These are phyloP conservation scores for Cytospora piceicola DNA, from an alignment of 2,329 filamentous ascomycete species.

Conservation along the genomic window DNA sequence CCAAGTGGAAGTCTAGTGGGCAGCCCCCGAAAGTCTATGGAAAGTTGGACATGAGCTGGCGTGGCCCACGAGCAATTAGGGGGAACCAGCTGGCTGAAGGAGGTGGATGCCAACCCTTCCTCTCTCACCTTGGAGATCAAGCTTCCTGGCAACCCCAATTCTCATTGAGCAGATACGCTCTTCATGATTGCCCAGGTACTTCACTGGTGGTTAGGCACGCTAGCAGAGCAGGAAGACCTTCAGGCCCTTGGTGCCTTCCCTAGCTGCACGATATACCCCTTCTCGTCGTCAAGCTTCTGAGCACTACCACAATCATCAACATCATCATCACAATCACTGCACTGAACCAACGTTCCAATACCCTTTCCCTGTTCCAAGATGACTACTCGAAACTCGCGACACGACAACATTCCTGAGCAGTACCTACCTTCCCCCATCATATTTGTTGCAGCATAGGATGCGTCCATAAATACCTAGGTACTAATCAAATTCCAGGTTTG, in stretches of 20 bases:
- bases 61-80: not conserved
- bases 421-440: constrained; percentile 27
- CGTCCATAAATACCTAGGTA: constrained; percentile 22
- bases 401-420: constrained; percentile 45
- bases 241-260: not conserved
- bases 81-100: not conserved
- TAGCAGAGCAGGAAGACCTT: not conserved
- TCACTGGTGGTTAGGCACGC: not conserved
- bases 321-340: not conserved
- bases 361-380: constrained; percentile 36
- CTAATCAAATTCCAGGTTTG: constrained; percentile 66
- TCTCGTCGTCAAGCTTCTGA: not conserved
- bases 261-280: not conserved
- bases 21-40: not conserved
- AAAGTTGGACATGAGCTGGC: not conserved
- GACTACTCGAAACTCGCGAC: constrained; percentile 43
- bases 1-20: constrained; percentile 13
- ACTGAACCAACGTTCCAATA: constrained; percentile 3
- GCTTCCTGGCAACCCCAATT: not conserved
- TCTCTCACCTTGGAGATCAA: not conserved
- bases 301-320: not conserved
- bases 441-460: not conserved
- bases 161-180: not conserved
- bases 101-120: not conserved
- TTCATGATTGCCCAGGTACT: not conserved